phyloP scores from a whole-genome alignment of 169 alveolate species.

The Plasmodium fragile region DNA sequence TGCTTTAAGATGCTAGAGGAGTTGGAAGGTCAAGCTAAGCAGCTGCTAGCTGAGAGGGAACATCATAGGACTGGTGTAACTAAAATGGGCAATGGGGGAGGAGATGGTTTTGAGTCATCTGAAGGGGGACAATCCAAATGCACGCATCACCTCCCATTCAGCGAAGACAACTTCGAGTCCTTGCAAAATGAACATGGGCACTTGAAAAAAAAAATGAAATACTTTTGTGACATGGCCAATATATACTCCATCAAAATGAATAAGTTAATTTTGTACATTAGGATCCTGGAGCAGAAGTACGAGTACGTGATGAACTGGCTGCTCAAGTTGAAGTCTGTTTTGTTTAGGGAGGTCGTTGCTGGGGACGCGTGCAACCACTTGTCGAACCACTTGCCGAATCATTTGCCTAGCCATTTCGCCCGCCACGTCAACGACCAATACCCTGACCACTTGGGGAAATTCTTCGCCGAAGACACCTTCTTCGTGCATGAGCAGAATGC shows the following conservation, averaged over 20 bases:
- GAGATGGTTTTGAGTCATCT: not conserved
- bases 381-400: not conserved
- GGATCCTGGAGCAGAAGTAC: slow-evolving; percentile 13
- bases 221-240: slow-evolving; percentile 20
- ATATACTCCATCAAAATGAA: slow-evolving; percentile 19
- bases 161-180: slow-evolving; percentile 8
- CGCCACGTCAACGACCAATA: not conserved
- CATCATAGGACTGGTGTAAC: not conserved
- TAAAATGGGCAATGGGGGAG: not conserved
- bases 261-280: slow-evolving; percentile 19
- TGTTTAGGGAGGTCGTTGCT: slow-evolving; percentile 2
- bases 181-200: slow-evolving; percentile 5
- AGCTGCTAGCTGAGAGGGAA: not conserved
- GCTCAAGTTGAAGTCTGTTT: slow-evolving; percentile 18
- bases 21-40: slow-evolving; percentile 15
- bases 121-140: not conserved
- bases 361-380: not conserved
- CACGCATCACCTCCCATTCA: not conserved
- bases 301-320: slow-evolving; percentile 44
- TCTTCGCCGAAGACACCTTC: slow-evolving; percentile 31
- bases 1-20: slow-evolving; percentile 7
- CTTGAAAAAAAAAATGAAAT: slow-evolving; percentile 22
- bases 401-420: not conserved
- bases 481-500: slow-evolving; percentile 25
- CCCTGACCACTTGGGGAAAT: not conserved